These are phyloP conservation scores for Arthrobotrys iridis DNA, from an alignment of 2,329 filamentous ascomycete species.

Conservation along the genomic window DNA sequence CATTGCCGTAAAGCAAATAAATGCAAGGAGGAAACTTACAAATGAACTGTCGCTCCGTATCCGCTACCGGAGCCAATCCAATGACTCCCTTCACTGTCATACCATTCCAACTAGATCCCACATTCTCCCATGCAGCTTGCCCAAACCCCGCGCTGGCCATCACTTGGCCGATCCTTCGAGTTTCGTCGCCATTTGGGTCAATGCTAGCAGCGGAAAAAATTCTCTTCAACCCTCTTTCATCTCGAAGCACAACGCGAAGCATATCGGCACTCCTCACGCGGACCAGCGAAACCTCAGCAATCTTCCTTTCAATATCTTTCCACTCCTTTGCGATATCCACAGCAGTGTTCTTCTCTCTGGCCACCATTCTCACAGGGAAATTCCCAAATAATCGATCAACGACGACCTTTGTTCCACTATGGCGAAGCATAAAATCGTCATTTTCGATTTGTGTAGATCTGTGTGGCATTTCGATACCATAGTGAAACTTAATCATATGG, in stretches of 20 bases:
- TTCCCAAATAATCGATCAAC: slow-evolving; percentile 57
- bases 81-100: slow-evolving; percentile 24
- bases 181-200: not conserved
- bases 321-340: slow-evolving; percentile 55
- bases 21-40: slow-evolving; percentile 21
- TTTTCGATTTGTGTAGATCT: slow-evolving; percentile 62
- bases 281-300: slow-evolving; percentile 53
- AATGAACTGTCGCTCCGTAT: slow-evolving; percentile 55
- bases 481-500: slow-evolving; percentile 54
- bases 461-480: slow-evolving; percentile 51
- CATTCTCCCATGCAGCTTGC: slow-evolving; percentile 12
- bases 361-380: slow-evolving; percentile 57
- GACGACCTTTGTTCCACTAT: slow-evolving; percentile 54
- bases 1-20: too few relatives aligned
- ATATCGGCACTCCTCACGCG: not conserved
- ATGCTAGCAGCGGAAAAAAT: not conserved
- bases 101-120: slow-evolving; percentile 12
- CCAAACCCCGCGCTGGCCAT: slow-evolving; percentile 28
- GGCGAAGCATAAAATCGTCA: slow-evolving; percentile 68
- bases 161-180: slow-evolving; percentile 2
- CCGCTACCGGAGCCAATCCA: slow-evolving; percentile 1
- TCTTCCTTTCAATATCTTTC: slow-evolving; percentile 48
- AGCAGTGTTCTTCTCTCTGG: slow-evolving; percentile 40
- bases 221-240: slow-evolving; percentile 51
- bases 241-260: slow-evolving; percentile 46